phyloP scores from a whole-genome alignment of 441 rosid genomes.

The Cnidoscolus chayamansa region DNA sequence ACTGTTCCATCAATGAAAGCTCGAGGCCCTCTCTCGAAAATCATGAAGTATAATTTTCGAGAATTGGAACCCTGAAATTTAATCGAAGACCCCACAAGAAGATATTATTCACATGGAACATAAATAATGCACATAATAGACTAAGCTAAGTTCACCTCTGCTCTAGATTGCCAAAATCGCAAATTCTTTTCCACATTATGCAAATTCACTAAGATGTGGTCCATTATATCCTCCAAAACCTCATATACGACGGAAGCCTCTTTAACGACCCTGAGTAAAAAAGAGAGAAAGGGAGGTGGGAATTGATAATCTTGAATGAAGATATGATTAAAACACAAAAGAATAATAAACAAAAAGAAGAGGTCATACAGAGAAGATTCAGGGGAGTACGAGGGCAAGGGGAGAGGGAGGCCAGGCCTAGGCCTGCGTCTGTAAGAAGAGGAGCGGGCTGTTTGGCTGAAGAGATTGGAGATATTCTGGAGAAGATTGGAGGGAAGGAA shows the following conservation, averaged over 20 bases:
- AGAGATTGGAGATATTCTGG: slow-evolving; percentile 46
- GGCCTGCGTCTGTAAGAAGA: slow-evolving; percentile 32
- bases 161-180: slow-evolving; percentile 78
- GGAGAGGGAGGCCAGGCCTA: slow-evolving; percentile 50
- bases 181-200: slow-evolving; percentile 68
- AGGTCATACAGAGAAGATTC: slow-evolving; percentile 48
- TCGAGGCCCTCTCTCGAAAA: slow-evolving; percentile 86
- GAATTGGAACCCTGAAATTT: slow-evolving; percentile 58
- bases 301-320: neutral
- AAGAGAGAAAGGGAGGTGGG: neutral
- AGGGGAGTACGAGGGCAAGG: slow-evolving; percentile 55
- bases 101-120: neutral
- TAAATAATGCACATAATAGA: too few species aligned
- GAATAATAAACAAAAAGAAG: neutral
- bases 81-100: neutral
- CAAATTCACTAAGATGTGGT: slow-evolving; percentile 47
- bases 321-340: too few species aligned
- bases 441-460: slow-evolving; percentile 35
- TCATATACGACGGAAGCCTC: slow-evolving; percentile 47
- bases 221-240: slow-evolving; percentile 70
- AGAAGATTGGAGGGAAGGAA: slow-evolving; percentile 41
- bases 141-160: slow-evolving; percentile 45
- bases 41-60: slow-evolving; percentile 66
- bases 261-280: slow-evolving; percentile 36
- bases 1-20: slow-evolving; percentile 61